phyloP scores from a whole-genome alignment of 805 yeast species.

The Starmerella roubikii region DNA sequence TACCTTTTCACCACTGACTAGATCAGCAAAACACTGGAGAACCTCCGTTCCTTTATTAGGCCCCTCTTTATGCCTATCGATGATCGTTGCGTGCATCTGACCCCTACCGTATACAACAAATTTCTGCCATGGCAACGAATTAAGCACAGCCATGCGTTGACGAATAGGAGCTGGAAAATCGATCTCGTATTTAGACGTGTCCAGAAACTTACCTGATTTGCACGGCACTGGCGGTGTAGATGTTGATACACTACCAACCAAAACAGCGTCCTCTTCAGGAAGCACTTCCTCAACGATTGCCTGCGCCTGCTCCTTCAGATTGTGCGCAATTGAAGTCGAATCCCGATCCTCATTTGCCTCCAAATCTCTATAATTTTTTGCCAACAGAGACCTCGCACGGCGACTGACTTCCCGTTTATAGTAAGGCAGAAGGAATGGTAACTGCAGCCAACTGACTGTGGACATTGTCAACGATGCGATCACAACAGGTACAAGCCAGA shows the following conservation, averaged over 20 bases:
- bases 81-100: slow-evolving; percentile 77
- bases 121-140: slow-evolving; percentile 59
- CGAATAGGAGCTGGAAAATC: slow-evolving; percentile 2
- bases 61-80: slow-evolving; percentile 38
- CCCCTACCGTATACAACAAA: slow-evolving; percentile 57
- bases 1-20: no score
- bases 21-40: no score
- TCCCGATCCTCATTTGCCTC: no score
- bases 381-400: no score
- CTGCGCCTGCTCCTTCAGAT: neutral
- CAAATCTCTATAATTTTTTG: no score
- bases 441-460: neutral
- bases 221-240: neutral
- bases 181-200: neutral
- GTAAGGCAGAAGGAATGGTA: neutral
- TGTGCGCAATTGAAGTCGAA: no score
- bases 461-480: neutral
- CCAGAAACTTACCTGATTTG: neutral
- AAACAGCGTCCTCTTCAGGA: neutral
- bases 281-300: neutral
- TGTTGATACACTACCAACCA: neutral
- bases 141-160: slow-evolving; percentile 40
- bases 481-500: neutral
- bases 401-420: no score
- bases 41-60: slow-evolving; percentile 21